Evolutionary conservation across 495 filamentous ascomycete species (phyloP), one percentile per base, ranked within the genome.

Genomic region (Tuber aestivum): DNA sequence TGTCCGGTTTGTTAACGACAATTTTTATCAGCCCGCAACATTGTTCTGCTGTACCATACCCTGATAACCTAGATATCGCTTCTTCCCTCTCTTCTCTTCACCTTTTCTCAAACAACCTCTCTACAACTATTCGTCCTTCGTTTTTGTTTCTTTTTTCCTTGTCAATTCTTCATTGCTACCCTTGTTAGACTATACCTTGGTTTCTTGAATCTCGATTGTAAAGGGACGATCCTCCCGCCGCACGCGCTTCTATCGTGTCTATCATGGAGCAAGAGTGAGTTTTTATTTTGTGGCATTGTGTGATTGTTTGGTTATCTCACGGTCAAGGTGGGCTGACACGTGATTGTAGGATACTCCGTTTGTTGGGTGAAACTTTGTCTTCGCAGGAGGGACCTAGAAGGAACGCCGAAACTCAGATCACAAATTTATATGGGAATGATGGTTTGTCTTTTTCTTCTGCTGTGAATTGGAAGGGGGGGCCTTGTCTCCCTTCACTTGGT

Each of bases 191-290:
- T 35, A 35, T 65, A 65, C 27, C 14, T 35, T 65, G 35, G 56
- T 65, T 41, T 12, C 38, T 35, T 72, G 70, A 50, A 12, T 27
- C 41, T 45, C 32, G 70, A 32, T 20, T 16, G 27, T 21, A 72
- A 48, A 50, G 35, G 41, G 44, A 44, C 41, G 56, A 70, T 32
- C 21, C 50, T 32, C 71, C 42, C 10, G 18, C 35, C 41, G 16
- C 56, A 16, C 21, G n/a, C 27, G 35, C 14, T 65, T 65, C 56
- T 65, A 65, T 35, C 56, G n/a, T 65, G 27, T 32, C 27, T 32
- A 71, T 45, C 61, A 82, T 82, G 80, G 81, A 82, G 75, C 81
- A 82, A 74, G 80, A 82, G 81, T 82, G 75, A 68, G 80, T 78
- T 72, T 80, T 69, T 44, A 41, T 56, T 38, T 50, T 68, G 72